Base-by-base conservation (phyloP, 495 filamentous ascomycete species). In the Penicillium coprophilum region DNA sequence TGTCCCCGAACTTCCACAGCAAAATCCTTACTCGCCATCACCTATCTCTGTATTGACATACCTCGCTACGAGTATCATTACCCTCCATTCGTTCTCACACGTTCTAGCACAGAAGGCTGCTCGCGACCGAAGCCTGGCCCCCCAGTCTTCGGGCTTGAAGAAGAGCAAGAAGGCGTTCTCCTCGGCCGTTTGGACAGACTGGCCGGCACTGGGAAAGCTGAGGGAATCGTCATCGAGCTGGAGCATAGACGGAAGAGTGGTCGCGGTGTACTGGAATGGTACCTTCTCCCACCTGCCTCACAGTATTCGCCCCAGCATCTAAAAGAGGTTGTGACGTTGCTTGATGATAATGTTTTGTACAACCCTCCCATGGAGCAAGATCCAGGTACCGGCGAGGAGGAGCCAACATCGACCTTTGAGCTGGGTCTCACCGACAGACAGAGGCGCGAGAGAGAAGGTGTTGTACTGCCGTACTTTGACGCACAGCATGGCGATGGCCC, bases 381-480 rank as follows among this genome's bases (percentile, higher is more conserved):
- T 50, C 64, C 44, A 13, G 66, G 15, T 7, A 64, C 56, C 6
- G 76, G 63, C 3, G 74, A 72, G 3, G 82, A 77, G 17, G 83
- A 79, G n/a, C 84, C 79, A 11, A 78, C 79, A 34, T 80, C 84
- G 7, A 95, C 93, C 13, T 98, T 98, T 64, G 86, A 89, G 57
- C 71, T 97, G 20, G 85, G 87, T 6, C 71, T 98, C 50, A 97
- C 92, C n/a, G 91, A 92, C 56, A 88, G 90, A 72, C 93, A 98
- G 76, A 81, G 85, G 57, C 76, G 77, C 55, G 92, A 93, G 38
- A 76, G 94, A 54, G 91, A 97, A 64, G 89, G 88, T 4, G 85
- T 98, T 19, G 90, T 96, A 27, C 67, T 98, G 60, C 95, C 94
- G 28, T 97, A 97, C 71, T 93, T 92, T 64, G 94, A 97, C 78